phyloP scores from a whole-genome alignment of 2,329 filamentous ascomycete species.

The Pseudogymnoascus sp. region DNA sequence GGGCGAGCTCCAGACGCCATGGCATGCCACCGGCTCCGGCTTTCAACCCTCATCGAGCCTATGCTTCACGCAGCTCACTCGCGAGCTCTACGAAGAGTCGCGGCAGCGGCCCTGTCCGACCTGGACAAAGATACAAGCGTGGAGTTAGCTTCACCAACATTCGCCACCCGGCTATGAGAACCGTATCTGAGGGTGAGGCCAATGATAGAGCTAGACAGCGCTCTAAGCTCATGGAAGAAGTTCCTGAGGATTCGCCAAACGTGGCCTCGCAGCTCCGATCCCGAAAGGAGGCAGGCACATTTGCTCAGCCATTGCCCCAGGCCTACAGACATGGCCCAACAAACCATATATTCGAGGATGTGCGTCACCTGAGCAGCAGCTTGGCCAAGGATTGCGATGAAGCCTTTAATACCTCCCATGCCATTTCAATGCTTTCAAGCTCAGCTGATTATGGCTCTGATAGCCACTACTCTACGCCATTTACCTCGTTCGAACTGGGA shows the following conservation, averaged over 20 bases:
- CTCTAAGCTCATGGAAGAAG: background rate
- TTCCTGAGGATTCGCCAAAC: background rate
- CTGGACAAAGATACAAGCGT: conserved; percentile 47
- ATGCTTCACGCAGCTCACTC: conserved; percentile 40
- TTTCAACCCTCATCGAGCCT: conserved; percentile 21
- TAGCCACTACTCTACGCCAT: background rate
- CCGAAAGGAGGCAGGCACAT: background rate
- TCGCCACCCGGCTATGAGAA: conserved; percentile 23
- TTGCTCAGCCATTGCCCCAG: background rate
- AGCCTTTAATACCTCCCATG: conserved; percentile 59
- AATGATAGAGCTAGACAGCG: background rate
- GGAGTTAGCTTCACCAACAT: conserved; percentile 56
- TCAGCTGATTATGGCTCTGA: background rate
- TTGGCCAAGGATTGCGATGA: conserved; percentile 88
- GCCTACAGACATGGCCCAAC: background rate
- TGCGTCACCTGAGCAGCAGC: conserved; percentile 74
- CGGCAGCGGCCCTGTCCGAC: conserved; percentile 30
- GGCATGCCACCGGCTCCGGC: conserved; percentile 11
- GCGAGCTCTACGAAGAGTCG: conserved; percentile 37
- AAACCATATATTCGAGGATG: conserved; percentile 50
- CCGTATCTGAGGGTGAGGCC: background rate
- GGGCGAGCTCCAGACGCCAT: conserved; percentile 14
- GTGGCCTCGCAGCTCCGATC: background rate
- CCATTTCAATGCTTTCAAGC: background rate
- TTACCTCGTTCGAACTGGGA: background rate